phyloP scores from a whole-genome alignment of 257 asterid species.

The Misopates orontium region DNA sequence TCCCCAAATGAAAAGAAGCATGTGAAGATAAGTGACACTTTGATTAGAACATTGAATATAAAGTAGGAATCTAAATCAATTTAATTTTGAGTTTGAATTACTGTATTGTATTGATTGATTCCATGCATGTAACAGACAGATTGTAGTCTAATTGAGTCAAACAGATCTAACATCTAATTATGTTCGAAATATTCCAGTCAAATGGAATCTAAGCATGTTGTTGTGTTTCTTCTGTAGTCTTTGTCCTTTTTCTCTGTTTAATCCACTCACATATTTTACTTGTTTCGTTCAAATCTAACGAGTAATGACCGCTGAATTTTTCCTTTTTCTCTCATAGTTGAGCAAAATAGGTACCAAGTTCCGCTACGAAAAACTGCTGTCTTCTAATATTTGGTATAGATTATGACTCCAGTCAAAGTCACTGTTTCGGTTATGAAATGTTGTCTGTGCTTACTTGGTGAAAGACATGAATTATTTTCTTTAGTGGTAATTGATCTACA shows the following conservation, averaged over 20 bases:
- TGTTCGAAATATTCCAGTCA: slow-evolving; percentile 39
- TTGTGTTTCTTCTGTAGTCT: slow-evolving; percentile 21
- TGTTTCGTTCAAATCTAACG: background rate
- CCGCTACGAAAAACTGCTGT: background rate
- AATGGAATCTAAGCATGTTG: slow-evolving; percentile 38
- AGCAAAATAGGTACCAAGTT: background rate
- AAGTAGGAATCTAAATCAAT: too few relatives aligned
- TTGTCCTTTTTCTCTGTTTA: background rate
- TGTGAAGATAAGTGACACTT: too few relatives aligned
- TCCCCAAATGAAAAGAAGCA: too few relatives aligned
- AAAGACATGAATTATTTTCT: too few relatives aligned
- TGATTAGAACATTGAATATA: too few relatives aligned
- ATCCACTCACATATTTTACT: slow-evolving; percentile 20
- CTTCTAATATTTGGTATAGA: background rate
- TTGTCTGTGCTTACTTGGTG: too few relatives aligned
- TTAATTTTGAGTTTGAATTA: too few relatives aligned
- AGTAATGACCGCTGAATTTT: background rate
- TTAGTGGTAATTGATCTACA: too few relatives aligned
- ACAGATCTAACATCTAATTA: background rate
- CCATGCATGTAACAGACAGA: slow-evolving; percentile 16
- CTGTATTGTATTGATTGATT: background rate
- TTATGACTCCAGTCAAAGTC: background rate
- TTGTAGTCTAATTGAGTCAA: slow-evolving; percentile 21
- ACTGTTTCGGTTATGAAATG: too few relatives aligned
- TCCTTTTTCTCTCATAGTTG: background rate